Base-by-base conservation (phyloP, 140 eudicot genomes). In the Ambrosia hybrid region DNA sequence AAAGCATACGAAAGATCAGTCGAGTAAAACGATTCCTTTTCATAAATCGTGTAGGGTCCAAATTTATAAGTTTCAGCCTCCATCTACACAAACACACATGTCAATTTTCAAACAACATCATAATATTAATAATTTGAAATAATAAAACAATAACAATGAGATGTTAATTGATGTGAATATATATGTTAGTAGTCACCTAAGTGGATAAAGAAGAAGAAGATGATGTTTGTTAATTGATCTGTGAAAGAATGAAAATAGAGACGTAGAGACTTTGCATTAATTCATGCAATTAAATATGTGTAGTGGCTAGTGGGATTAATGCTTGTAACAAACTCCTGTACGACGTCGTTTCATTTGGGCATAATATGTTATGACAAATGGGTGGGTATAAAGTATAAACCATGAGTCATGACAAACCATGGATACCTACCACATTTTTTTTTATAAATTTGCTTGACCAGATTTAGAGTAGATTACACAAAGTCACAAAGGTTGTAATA, bases 1-100 rank as follows among this genome's bases (percentile, higher is more conserved):
- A 92, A 7, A 78, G 96, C 98, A 82, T 85, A 92, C 0, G 98
- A 92, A 76, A 89, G 91, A 59, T 82, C 59, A 62, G 92, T 87
- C 12, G 92, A 75, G 79, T 87, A 85, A 53, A 92, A 92, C 16
- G 88, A 92, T 52, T 85, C 98, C 75, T 83, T 87, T 6, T 58
- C 61, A 78, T 82, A 67, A 26, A 92, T 89, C 41, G 84, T 87
- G 82, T 89, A 87, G 3, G 96, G 86, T 51, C 98, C 98, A 71
- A 92, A 92, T 15, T 10, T 87, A 74, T 52, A 85, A 17, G 70
- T 37, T 65, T 72, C 87, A 49, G 68, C 70, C 21, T 77, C 87
- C 96, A 90, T 88, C 91, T 88, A 63, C 39, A 68, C n/a, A 21
- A 21, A 30, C 34, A 30, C 34, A 30, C 2, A 26, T 15, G 56